phyloP scores from a whole-genome alignment of 2,329 filamentous ascomycete species.

The Trichophyton mentagrophytes region DNA sequence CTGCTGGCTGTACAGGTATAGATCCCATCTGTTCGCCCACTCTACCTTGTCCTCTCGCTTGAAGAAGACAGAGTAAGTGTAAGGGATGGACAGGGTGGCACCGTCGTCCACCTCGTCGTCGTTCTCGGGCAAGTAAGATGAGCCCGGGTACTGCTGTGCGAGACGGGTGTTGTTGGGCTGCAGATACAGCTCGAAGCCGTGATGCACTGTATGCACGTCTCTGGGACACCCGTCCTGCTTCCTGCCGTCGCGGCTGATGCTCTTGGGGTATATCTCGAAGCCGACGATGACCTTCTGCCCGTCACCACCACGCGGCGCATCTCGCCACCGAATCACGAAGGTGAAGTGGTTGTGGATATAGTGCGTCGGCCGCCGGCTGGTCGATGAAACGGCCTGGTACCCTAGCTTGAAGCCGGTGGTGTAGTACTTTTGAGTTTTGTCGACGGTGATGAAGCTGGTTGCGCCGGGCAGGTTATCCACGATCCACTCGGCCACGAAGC shows the following conservation, averaged over 20 bases:
- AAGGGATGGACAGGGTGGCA: slow-evolving; percentile 59
- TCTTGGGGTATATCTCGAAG: slow-evolving; percentile 84
- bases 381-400: slow-evolving; percentile 53
- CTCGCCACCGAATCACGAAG: slow-evolving; percentile 65
- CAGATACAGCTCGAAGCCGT: slow-evolving; percentile 56
- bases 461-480: slow-evolving; percentile 83
- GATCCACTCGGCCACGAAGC: slow-evolving; percentile 87
- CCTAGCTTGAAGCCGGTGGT: slow-evolving; percentile 82
- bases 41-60: slow-evolving; percentile 67
- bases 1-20: slow-evolving; percentile 80
- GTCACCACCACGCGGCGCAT: slow-evolving; percentile 50
- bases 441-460: slow-evolving; percentile 75
- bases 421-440: slow-evolving; percentile 77
- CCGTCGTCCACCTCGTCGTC: slow-evolving; percentile 49
- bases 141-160: slow-evolving; percentile 44
- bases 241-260: slow-evolving; percentile 52
- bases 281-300: slow-evolving; percentile 71
- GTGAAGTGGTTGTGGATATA: slow-evolving; percentile 83
- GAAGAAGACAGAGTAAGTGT: slow-evolving; percentile 84
- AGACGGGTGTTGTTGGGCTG: slow-evolving; percentile 48
- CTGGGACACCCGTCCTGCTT: slow-evolving; percentile 54
- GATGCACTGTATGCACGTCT: slow-evolving; percentile 49
- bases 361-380: slow-evolving; percentile 49
- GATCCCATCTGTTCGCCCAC: slow-evolving; percentile 74
- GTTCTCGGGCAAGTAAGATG: slow-evolving; percentile 47